phyloP scores from a whole-genome alignment of 192 early-diverging fungal species.

The Linnemannia exigua region DNA sequence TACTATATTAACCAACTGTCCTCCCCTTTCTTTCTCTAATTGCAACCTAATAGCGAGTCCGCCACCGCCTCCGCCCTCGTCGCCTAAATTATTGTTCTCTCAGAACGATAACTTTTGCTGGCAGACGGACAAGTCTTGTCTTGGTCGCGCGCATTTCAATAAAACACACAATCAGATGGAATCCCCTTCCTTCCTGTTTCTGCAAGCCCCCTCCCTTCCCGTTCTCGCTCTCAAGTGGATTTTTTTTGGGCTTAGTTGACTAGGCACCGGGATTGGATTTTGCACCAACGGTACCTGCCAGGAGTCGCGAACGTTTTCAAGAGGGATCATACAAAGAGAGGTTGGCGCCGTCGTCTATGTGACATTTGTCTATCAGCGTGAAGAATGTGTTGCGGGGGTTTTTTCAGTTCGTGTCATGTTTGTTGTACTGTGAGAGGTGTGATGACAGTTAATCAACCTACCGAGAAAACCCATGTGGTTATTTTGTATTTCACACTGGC shows the following conservation, averaged over 20 bases:
- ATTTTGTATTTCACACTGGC: constrained; percentile 55
- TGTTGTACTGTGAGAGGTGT: constrained; percentile 24
- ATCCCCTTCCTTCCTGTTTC: not conserved
- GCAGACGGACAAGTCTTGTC: constrained; percentile 10
- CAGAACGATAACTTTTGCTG: constrained; percentile 8
- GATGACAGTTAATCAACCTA: constrained; percentile 42
- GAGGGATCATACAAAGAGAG: not conserved
- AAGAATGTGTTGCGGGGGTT: not conserved
- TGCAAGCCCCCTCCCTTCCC: not conserved
- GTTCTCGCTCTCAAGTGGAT: not conserved
- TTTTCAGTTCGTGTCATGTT: not conserved
- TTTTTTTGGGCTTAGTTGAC: no score
- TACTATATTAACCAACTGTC: constrained; percentile 10
- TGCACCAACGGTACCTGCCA: no score
- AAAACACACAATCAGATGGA: constrained; percentile 15
- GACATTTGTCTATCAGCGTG: not conserved
- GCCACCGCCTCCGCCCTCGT: constrained; percentile 87
- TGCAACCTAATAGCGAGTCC: constrained; percentile 76
- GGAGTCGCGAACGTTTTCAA: no score
- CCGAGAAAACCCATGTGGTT: constrained; percentile 53
- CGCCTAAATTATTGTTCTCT: constrained; percentile 69
- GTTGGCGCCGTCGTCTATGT: not conserved
- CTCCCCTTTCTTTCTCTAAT: not conserved
- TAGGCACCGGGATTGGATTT: no score
- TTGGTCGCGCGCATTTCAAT: constrained; percentile 48